Conservation (phyloP, 163 green algal species). For the Chlamydomonas reinhardtii region DNA sequence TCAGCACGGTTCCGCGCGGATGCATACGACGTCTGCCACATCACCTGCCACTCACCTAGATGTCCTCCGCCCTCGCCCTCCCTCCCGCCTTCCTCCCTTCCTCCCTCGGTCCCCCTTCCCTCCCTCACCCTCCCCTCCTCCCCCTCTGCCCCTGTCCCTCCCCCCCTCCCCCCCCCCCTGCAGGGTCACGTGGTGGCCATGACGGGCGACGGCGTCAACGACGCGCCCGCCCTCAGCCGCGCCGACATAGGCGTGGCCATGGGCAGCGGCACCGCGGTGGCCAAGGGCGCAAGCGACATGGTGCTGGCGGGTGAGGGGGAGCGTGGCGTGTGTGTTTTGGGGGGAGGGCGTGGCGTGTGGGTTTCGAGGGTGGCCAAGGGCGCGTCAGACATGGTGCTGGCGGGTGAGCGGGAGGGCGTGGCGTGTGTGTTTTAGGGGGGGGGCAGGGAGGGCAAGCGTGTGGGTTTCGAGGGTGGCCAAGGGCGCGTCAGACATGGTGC, state of each 20-base stretch:
- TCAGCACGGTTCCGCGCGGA: too few species aligned
- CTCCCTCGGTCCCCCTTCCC: too few species aligned
- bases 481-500: too few species aligned
- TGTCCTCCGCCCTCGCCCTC: too few species aligned
- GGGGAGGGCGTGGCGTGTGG: not conserved
- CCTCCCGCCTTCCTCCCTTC: too few species aligned
- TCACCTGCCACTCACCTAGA: too few species aligned
- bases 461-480: too few species aligned
- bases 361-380: too few species aligned
- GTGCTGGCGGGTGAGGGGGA: slow-evolving; percentile 60
- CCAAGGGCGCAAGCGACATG: slow-evolving; percentile 89
- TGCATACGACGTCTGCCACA: too few species aligned
- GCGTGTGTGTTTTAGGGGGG: too few species aligned
- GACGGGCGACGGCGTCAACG: slow-evolving; percentile 96
- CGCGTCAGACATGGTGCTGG: too few species aligned
- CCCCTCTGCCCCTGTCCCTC: not conserved
- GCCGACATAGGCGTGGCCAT: slow-evolving; percentile 97
- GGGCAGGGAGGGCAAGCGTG: not conserved
- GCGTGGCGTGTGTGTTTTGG: not conserved
- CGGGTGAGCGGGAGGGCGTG: not conserved
- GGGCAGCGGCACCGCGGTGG: slow-evolving; percentile 94
- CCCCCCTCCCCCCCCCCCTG: not conserved
- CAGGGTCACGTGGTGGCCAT: slow-evolving; percentile 92
- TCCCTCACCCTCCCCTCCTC: too few species aligned
- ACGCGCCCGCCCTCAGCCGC: slow-evolving; percentile 89